Evolutionary conservation across 805 yeast species (phyloP).

Genomic region (Saccharomycopsis oosterbeekiorum): DNA sequence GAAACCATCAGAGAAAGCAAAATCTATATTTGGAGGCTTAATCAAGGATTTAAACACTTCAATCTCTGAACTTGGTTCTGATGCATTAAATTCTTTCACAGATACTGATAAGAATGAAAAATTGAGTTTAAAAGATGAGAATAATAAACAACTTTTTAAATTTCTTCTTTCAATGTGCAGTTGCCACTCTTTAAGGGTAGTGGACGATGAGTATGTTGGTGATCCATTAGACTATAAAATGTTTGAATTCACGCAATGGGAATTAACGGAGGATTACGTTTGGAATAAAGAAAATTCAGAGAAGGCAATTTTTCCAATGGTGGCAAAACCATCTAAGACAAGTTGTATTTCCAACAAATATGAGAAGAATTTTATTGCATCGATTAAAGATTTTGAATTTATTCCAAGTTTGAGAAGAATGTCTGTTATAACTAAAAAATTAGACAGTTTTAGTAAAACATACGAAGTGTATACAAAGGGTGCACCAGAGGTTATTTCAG

Average conservation of each 20-base stretch:
- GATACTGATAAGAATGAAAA: background rate
- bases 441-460: constrained; percentile 25
- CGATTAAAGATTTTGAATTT: constrained; percentile 64
- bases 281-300: constrained; percentile 18
- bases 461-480: constrained; percentile 72
- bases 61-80: constrained; percentile 9
- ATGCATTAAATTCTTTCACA: constrained; percentile 14
- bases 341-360: constrained; percentile 18
- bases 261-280: constrained; percentile 55
- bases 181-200: constrained; percentile 77
- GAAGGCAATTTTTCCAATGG: constrained; percentile 36
- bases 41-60: constrained; percentile 19
- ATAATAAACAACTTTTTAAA: constrained; percentile 17
- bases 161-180: constrained; percentile 37
- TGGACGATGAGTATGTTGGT: constrained; percentile 76
- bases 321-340: constrained; percentile 33
- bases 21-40: constrained; percentile 14
- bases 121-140: background rate
- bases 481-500: constrained; percentile 89
- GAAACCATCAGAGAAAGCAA: constrained; percentile 8
- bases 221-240: constrained; percentile 91
- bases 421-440: constrained; percentile 64
- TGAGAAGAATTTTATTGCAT: constrained; percentile 28
- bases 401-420: constrained; percentile 77
- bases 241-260: constrained; percentile 85